Percentiles rank a stretch among this genome's conserved stretches.
phyloP scores from a whole-genome alignment of 1,139 yeast species.

The Yamadazyma songkhlaensis region DNA sequence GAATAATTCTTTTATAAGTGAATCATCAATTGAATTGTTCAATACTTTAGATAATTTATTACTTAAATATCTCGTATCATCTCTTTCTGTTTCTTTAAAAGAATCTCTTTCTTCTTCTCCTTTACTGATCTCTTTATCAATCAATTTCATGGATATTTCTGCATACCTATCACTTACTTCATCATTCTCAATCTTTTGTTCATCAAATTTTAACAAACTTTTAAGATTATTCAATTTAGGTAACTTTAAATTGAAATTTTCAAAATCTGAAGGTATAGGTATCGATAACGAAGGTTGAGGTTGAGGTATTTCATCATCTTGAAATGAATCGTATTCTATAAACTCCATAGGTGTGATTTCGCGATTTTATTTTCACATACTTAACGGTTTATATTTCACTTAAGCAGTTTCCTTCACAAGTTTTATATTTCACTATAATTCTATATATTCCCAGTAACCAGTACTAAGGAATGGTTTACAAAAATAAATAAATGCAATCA shows the following conservation, averaged over 20 bases:
- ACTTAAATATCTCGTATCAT: constrained; percentile 25
- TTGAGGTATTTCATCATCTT: constrained; percentile 32
- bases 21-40: constrained; percentile 48
- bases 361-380: constrained; percentile 1
- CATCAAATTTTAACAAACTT: constrained; percentile 23
- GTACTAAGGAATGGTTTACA: neutral
- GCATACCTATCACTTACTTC: constrained; percentile 41
- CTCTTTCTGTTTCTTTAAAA: neutral
- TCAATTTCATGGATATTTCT: constrained; percentile 23
- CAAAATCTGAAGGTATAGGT: constrained; percentile 42
- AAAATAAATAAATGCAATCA: constrained; percentile 4
- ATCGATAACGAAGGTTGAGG: constrained; percentile 49
- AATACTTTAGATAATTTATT: constrained; percentile 50
- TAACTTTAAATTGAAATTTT: constrained; percentile 32
- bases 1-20: constrained; percentile 48
- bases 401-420: too few relatives aligned
- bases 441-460: neutral
- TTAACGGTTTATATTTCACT: too few relatives aligned
- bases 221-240: constrained; percentile 33
- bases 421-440: neutral
- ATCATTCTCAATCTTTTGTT: constrained; percentile 10
- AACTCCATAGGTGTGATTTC: constrained; percentile 34
- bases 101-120: neutral
- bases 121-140: constrained; percentile 10
- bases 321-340: constrained; percentile 40